Evolutionary conservation across 176 grass and related monocot species (phyloP).

Genomic region (Eremochloa ophiuroides): DNA sequence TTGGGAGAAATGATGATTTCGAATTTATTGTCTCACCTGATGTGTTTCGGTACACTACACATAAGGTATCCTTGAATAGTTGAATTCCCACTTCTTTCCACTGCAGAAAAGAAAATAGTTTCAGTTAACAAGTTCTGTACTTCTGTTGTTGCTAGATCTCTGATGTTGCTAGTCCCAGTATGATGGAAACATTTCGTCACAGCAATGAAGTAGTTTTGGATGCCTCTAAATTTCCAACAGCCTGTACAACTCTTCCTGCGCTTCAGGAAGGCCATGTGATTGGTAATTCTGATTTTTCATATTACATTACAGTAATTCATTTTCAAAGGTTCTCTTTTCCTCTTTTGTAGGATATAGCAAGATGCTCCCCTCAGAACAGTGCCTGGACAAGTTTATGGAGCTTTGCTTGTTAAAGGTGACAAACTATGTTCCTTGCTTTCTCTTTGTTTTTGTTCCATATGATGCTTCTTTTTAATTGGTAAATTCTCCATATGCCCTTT

Average conservation of each 20-base stretch:
- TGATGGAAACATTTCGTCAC: conserved; percentile 42
- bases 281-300: conserved; percentile 42
- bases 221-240: conserved; percentile 28
- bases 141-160: conserved; percentile 47
- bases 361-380: conserved; percentile 43
- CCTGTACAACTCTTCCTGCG: conserved; percentile 66
- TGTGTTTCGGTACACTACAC: conserved; percentile 48
- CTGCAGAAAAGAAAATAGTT: background rate
- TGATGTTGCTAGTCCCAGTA: conserved; percentile 39
- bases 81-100: conserved; percentile 3
- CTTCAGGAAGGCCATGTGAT: conserved; percentile 65
- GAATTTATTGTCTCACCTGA: conserved; percentile 82
- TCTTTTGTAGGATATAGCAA: conserved; percentile 59
- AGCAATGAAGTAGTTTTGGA: conserved; percentile 39
- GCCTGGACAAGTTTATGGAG: conserved; percentile 55
- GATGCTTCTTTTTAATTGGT: background rate
- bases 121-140: background rate
- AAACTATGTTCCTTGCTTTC: conserved; percentile 15
- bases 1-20: conserved; percentile 51
- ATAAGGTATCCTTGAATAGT: conserved; percentile 51
- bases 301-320: background rate
- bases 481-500: background rate
- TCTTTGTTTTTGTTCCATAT: background rate
- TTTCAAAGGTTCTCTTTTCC: conserved; percentile 1
- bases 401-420: conserved; percentile 74